These are phyloP conservation scores for Kazachstania africana DNA, from an alignment of 805 yeast genomes.

Conservation along the genomic window DNA sequence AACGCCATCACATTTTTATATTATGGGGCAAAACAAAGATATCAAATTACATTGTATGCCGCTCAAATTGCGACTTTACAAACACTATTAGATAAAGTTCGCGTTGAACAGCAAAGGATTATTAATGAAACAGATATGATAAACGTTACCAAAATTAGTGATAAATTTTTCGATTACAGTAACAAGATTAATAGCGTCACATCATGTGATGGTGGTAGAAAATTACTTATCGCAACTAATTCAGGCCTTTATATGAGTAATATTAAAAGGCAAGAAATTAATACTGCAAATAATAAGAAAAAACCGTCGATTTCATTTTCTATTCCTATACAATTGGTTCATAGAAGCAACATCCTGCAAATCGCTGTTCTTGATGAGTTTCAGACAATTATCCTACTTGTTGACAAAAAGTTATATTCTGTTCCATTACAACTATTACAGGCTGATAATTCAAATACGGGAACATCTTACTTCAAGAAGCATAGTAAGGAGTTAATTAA, in stretches of 20 bases:
- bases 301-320: conserved; percentile 44
- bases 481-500: conserved; percentile 68
- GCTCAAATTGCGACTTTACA: conserved; percentile 49
- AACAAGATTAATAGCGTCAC: conserved; percentile 83
- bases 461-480: conserved; percentile 37
- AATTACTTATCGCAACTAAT: conserved; percentile 82
- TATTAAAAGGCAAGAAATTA: conserved; percentile 33
- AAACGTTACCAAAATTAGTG: conserved; percentile 62
- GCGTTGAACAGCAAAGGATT: conserved; percentile 64
- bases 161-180: conserved; percentile 59
- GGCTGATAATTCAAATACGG: conserved; percentile 22
- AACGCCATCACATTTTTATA: conserved; percentile 26
- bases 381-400: conserved; percentile 64
- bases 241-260: conserved; percentile 81
- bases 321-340: conserved; percentile 65
- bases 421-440: conserved; percentile 61
- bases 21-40: conserved; percentile 29
- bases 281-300: too few relatives aligned
- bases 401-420: conserved; percentile 72
- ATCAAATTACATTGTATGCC: conserved; percentile 33
- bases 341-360: conserved; percentile 71
- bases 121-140: conserved; percentile 68
- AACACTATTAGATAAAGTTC: conserved; percentile 68
- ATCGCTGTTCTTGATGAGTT: conserved; percentile 87
- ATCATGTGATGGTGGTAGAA: conserved; percentile 90